phyloP scores from a whole-genome alignment of 768 basidiomycete species.

The Collybia nuda region DNA sequence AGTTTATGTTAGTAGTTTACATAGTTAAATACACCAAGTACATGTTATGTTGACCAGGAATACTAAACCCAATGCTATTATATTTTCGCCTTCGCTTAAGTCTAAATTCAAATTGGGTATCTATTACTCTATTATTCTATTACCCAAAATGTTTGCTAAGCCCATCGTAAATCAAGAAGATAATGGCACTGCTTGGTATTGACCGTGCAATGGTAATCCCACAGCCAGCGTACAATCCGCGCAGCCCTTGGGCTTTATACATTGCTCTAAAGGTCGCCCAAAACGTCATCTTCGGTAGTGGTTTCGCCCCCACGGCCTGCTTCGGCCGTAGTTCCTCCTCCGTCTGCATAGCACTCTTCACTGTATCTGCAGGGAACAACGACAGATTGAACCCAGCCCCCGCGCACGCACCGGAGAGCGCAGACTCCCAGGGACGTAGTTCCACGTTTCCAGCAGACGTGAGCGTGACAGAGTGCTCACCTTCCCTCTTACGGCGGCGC shows the following conservation, averaged over 20 bases:
- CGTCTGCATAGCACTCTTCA: conserved; percentile 91
- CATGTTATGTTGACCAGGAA: no score
- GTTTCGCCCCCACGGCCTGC: not conserved
- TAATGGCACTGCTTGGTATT: conserved; percentile 84
- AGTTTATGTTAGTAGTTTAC: no score
- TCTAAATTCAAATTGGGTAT: not conserved
- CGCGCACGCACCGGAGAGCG: conserved; percentile 74
- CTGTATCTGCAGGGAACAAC: conserved; percentile 87
- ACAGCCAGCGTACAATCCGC: conserved; percentile 84
- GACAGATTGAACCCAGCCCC: conserved; percentile 79
- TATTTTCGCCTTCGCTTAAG: no score
- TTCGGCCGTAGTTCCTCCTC: conserved; percentile 69
- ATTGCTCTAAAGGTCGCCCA: not conserved
- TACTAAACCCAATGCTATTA: no score
- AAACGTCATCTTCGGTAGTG: conserved; percentile 1
- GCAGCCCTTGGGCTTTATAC: conserved; percentile 52
- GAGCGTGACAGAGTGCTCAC: no score
- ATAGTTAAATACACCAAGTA: no score
- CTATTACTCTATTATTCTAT: conserved; percentile 7
- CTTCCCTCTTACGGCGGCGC: not conserved
- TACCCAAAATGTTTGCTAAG: conserved; percentile 44
- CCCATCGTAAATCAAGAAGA: conserved; percentile 87
- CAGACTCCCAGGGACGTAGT: conserved; percentile 72
- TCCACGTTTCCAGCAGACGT: conserved; percentile 15
- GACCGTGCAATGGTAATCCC: conserved; percentile 83